Percentiles rank a stretch among this genome's conserved stretches.
Conservation (phyloP, 2,329 filamentous ascomycete genomes). For the Parastagonospora avenae region DNA sequence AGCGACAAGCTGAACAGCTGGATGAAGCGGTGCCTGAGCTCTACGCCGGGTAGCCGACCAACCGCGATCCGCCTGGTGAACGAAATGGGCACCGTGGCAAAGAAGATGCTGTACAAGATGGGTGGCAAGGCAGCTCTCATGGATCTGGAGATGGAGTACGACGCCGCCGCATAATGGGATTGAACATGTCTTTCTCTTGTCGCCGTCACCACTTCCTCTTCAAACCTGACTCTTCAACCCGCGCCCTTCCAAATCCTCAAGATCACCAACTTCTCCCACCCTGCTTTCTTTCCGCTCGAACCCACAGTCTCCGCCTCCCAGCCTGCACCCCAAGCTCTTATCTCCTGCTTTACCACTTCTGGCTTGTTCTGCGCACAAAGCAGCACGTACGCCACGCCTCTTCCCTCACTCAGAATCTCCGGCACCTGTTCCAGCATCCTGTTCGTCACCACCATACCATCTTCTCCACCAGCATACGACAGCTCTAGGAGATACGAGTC, state of each 20-base stretch:
- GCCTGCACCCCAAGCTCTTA: slow-evolving; percentile 61
- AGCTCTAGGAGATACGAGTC: slow-evolving; percentile 84
- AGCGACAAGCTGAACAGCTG: slow-evolving; percentile 32
- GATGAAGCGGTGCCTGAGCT: slow-evolving; percentile 26
- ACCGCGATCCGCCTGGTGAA: slow-evolving; percentile 11
- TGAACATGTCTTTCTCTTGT: too few species aligned
- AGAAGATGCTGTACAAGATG: slow-evolving; percentile 17
- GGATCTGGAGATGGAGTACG: slow-evolving; percentile 26
- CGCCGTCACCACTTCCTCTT: not conserved
- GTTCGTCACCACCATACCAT: slow-evolving; percentile 95
- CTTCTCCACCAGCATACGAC: slow-evolving; percentile 84
- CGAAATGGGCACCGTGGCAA: slow-evolving; percentile 18
- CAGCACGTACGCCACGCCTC: slow-evolving; percentile 86
- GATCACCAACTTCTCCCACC: slow-evolving; percentile 93
- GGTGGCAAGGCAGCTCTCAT: slow-evolving; percentile 20
- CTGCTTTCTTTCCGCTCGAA: slow-evolving; percentile 81
- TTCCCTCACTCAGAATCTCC: slow-evolving; percentile 60
- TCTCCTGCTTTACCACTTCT: slow-evolving; percentile 68
- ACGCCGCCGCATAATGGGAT: not conserved
- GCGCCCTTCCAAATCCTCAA: slow-evolving; percentile 75
- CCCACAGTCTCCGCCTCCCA: slow-evolving; percentile 83
- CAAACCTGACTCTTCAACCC: slow-evolving; percentile 2
- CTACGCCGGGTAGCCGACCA: slow-evolving; percentile 11
- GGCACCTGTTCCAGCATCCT: slow-evolving; percentile 75
- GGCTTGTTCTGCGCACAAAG: slow-evolving; percentile 92